Base-by-base conservation (phyloP, 257 asterid genomes). In the Capsicum chinense region DNA sequence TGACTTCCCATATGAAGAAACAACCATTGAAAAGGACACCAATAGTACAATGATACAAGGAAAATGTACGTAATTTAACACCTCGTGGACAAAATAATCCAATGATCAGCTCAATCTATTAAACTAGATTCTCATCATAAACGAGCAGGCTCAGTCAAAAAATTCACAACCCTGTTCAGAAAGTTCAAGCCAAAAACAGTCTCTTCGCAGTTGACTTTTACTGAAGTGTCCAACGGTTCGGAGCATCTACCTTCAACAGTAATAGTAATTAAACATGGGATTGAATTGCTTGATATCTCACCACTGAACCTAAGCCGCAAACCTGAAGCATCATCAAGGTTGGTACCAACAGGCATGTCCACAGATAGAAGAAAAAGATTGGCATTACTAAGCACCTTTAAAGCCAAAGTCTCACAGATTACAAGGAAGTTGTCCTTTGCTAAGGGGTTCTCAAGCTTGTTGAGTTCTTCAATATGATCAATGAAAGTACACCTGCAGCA, bases 161-260 rank as follows among this genome's bases (percentile, higher is more conserved):
- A 88, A 85, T 90, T 92, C 85, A 93, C 97, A 85, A 93, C 88
- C 89, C 98, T 92, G 87, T 97, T 95, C 86, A 97, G 89, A 87
- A 97, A 88, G 89, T 97, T 96, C 83, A 96, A 88, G 87, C 97
- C 98, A 89, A 96, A 94, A 84, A 96, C 98, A 84, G 99, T 93
- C 85, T 96, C 98, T 87, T 96, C 98, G 84, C 98, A 96, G 84
- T 93, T 93, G 87, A 93, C 87, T 87, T 93, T 94, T 82, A 94
- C 97, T 1, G 88, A 83, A 19, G 92, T 90, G 79, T 92, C 94
- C 74, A 95, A 92, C 16, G 94, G 97, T 88, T 93, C 94, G 48
- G 87, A 86, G 90, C 95, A 93, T 83, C 89, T 88, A 84, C 99
- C 98, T 88, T 92, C 91, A 62, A 95, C 90, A 69, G 93, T 87